Conservation (phyloP, 495 filamentous ascomycete species). For the Aspergillus sparsus region DNA sequence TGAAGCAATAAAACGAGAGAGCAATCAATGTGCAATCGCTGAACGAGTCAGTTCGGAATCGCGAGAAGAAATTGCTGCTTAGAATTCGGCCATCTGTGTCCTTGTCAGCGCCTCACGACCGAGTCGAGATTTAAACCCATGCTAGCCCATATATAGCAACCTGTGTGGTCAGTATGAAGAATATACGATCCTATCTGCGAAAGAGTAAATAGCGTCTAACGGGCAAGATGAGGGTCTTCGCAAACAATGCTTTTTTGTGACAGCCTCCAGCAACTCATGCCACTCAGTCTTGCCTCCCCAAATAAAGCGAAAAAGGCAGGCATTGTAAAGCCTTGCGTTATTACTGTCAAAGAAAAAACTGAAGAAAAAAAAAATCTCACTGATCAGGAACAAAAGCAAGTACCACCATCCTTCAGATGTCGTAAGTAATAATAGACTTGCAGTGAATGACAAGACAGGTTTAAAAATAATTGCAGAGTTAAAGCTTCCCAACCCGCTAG, state of each 20-base stretch:
- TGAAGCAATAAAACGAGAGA: not conserved
- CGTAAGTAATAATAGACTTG: constrained; percentile 1
- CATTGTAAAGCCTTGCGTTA: constrained; percentile 4
- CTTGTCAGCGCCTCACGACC: too few relatives aligned
- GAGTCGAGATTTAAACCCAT: too few relatives aligned
- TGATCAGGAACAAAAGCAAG: constrained; percentile 17
- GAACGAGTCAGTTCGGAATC: too few relatives aligned
- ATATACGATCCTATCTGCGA: not conserved
- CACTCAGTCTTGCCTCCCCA: constrained; percentile 2
- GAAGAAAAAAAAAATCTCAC: constrained; percentile 1
- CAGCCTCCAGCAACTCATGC: constrained; percentile 2
- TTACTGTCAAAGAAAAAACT: constrained; percentile 1
- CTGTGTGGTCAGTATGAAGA: not conserved
- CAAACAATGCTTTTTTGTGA: not conserved
- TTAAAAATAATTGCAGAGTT: constrained; percentile 2
- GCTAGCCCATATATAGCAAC: not conserved
- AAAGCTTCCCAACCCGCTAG: not conserved
- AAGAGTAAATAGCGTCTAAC: not conserved
- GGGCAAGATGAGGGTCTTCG: not conserved
- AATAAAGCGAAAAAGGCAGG: not conserved
- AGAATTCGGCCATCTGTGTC: too few relatives aligned
- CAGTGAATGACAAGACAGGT: not conserved
- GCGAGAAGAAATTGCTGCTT: not conserved
- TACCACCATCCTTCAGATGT: constrained; percentile 6
- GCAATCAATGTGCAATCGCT: not conserved